phyloP scores from a whole-genome alignment of 2,329 filamentous ascomycete genomes.

The Calonectria crousiana region DNA sequence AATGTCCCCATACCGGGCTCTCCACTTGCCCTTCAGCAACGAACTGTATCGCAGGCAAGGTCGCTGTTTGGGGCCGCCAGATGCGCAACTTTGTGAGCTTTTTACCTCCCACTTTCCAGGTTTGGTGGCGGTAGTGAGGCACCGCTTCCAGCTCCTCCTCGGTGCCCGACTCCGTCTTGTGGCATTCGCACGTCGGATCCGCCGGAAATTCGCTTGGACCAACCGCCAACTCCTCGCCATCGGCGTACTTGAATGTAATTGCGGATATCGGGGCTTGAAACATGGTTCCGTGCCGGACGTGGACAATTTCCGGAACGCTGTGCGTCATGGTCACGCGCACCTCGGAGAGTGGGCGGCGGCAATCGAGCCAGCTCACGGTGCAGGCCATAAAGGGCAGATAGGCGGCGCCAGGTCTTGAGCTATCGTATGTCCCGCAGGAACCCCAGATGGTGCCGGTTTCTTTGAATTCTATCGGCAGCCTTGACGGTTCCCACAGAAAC shows the following conservation, averaged over 20 bases:
- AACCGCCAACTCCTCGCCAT: neutral
- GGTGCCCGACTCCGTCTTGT: neutral
- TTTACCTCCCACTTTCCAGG: neutral
- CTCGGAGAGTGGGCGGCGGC: neutral
- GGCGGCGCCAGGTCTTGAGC: no score
- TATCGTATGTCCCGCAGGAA: neutral
- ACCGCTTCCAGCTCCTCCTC: neutral
- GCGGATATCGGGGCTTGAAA: neutral
- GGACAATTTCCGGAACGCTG: neutral
- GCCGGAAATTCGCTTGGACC: neutral
- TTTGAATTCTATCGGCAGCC: neutral
- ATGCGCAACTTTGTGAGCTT: neutral
- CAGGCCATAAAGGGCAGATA: neutral
- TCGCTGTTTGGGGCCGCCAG: neutral
- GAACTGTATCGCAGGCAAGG: neutral
- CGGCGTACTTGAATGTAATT: neutral
- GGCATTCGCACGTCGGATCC: neutral
- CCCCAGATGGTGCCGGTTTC: neutral
- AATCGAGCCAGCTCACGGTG: slow-evolving; percentile 7
- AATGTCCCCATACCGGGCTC: neutral
- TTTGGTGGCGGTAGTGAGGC: neutral
- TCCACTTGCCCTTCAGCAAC: neutral
- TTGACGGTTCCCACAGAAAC: slow-evolving; percentile 1
- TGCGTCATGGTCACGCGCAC: neutral
- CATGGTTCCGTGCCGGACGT: neutral